These are phyloP conservation scores for Elsinoe arachidis DNA, from an alignment of 2,329 filamentous ascomycete genomes.

Conservation along the genomic window DNA sequence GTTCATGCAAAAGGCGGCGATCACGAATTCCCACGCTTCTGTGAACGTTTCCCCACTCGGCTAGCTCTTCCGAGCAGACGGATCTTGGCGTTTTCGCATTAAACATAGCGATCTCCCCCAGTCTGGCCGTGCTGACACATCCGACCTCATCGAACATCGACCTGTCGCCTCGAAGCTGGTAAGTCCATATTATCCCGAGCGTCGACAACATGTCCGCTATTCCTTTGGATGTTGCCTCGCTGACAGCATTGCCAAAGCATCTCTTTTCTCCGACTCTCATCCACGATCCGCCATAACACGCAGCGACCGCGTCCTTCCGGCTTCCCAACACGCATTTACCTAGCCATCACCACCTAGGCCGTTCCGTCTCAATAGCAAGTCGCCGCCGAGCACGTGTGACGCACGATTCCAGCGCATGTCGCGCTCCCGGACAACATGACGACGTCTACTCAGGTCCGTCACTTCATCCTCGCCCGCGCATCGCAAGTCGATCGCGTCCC, in stretches of 20 bases:
- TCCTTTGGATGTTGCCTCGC: neutral
- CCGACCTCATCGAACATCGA: neutral
- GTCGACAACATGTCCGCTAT: neutral
- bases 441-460: conserved; percentile 1
- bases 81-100: neutral
- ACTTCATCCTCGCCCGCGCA: too few species aligned
- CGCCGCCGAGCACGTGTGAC: too few species aligned
- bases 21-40: too few species aligned
- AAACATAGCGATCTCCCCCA: neutral
- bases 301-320: neutral
- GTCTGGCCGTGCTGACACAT: neutral
- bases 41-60: neutral
- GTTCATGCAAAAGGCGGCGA: too few species aligned
- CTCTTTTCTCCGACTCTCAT: neutral
- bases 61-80: neutral
- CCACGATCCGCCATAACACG: conserved; percentile 8
- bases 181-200: neutral
- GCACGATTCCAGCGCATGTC: neutral
- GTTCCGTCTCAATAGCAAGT: neutral
- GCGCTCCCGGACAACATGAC: neutral
- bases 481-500: neutral
- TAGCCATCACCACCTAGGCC: neutral
- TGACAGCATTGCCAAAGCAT: neutral
- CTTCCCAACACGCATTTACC: neutral
- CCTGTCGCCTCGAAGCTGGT: conserved; percentile 2